Base-by-base conservation (phyloP, 2,329 filamentous ascomycete species). In the Cladosporium sp. region DNA sequence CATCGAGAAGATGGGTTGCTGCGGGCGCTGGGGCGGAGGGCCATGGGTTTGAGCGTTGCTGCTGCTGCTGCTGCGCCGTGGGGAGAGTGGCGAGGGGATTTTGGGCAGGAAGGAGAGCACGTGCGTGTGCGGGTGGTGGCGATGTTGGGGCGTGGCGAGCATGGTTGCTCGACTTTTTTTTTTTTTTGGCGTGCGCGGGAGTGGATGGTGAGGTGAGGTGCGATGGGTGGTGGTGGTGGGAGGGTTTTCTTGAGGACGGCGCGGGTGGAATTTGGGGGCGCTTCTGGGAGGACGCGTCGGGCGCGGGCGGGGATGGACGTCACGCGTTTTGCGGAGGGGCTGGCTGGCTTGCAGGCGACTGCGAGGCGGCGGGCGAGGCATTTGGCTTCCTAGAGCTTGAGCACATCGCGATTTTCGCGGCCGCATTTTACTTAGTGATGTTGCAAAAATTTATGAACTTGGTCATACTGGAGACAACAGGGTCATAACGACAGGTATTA, bases 31-130 rank as follows among this genome's bases (percentile, higher is more conserved):
- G 16, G n/a, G n/a, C 22, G 22, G 7, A 28, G 7, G 22, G 40
- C 53, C 53, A 37, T 49, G 53, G 57, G 59, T 60, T 62, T 63
- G 51, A 54, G 64, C 63, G 56, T 74, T 74, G 49, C 65, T 61
- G 56, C 70, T 70, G 54, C 64, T 63, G 56, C 74, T 74, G 48
- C 65, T 61, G 56, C 70, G 70, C 51, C 71, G 71, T 52, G 72
- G 71, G 14, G 72, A 72, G 13, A 76, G 69, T 57, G 74, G 73
- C 46, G 72, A 76, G 3, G 72, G 67, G 33, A 60, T 55, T n/a
- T 56, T 43, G 14, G 65, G 65, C n/a, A 60, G 55, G 59, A 61
- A 64, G 11, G 52, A 54, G 59, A 56, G 58, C 37, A 54, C 31
- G 19, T 49, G 37, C 1, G 7, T 13, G 35, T 38, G 10, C 7